A percentile compares a stretch with the other conserved stretches of the same genome.
phyloP scores from a whole-genome alignment of 768 basidiomycete species.

The Kwoniella sp. region DNA sequence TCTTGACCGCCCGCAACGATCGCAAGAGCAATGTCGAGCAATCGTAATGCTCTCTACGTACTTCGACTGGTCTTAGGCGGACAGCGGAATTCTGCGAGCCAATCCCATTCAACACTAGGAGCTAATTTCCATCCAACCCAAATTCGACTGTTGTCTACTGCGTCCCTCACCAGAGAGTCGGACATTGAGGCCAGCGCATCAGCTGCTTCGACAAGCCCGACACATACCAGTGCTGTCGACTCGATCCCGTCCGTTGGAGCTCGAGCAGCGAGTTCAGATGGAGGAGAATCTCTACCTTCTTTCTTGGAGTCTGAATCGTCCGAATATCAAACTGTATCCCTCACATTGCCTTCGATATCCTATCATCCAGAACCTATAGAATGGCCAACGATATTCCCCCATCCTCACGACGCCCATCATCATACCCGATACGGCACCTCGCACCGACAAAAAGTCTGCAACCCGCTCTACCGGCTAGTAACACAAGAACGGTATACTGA shows the following conservation, averaged over 20 bases:
- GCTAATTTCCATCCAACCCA: not conserved
- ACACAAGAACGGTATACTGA: conserved; percentile 19
- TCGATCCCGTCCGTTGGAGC: not conserved
- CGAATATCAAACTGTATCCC: conserved; percentile 29
- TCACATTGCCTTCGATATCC: conserved; percentile 23
- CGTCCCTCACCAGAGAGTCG: conserved; percentile 2
- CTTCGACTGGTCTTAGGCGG: conserved; percentile 20
- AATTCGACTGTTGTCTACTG: conserved; percentile 6
- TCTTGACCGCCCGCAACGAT: not conserved
- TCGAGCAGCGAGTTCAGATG: not conserved
- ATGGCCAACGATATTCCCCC: conserved; percentile 45
- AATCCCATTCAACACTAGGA: not conserved
- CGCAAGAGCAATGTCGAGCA: conserved; percentile 3
- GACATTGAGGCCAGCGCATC: not conserved
- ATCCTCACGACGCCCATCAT: conserved; percentile 4
- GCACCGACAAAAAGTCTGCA: conserved; percentile 23
- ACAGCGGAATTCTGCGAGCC: not conserved
- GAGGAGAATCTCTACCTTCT: conserved; percentile 2
- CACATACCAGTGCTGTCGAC: not conserved
- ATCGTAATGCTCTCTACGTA: conserved; percentile 22
- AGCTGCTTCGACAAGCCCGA: not conserved
- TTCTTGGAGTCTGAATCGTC: conserved; percentile 40
- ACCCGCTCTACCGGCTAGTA: conserved; percentile 33
- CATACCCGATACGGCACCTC: not conserved
- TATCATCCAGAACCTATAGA: conserved; percentile 29